Evolutionary conservation across 2,329 filamentous ascomycete genomes (phyloP).

Genomic region (Penicillium hordei): DNA sequence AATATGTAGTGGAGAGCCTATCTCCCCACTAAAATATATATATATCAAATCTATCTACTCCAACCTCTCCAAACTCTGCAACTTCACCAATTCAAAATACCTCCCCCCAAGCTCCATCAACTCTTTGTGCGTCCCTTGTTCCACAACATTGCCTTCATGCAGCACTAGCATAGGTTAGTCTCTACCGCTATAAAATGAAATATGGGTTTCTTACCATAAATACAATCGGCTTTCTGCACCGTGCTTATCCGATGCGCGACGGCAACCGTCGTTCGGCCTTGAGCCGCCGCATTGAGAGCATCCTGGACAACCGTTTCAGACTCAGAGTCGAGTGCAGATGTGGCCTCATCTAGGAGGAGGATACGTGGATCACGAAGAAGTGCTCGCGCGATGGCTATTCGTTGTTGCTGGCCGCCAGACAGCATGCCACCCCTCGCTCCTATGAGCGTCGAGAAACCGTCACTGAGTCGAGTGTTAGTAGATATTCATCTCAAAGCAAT

Average conservation of each 20-base stretch:
- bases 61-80: neutral
- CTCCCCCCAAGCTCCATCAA: neutral
- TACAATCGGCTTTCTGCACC: neutral
- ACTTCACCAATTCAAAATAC: neutral
- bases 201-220: neutral
- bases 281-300: neutral
- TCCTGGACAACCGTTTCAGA: neutral
- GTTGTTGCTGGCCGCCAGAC: slow-evolving; percentile 90
- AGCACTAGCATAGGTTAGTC: slow-evolving; percentile 55
- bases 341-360: slow-evolving; percentile 82
- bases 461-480: slow-evolving; percentile 79
- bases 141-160: neutral
- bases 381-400: slow-evolving; percentile 87
- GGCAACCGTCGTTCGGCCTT: slow-evolving; percentile 40
- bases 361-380: slow-evolving; percentile 85
- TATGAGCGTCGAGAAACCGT: slow-evolving; percentile 81
- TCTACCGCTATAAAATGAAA: too few relatives aligned
- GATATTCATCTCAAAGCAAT: slow-evolving; percentile 59
- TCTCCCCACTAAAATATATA: too few relatives aligned
- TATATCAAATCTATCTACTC: too few relatives aligned
- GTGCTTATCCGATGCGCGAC: slow-evolving; percentile 80
- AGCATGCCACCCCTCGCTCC: slow-evolving; percentile 83
- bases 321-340: neutral
- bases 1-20: too few relatives aligned
- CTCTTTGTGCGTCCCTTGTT: neutral